phyloP scores from a whole-genome alignment of 2,329 filamentous ascomycete genomes.

The Xylaria sp. region DNA sequence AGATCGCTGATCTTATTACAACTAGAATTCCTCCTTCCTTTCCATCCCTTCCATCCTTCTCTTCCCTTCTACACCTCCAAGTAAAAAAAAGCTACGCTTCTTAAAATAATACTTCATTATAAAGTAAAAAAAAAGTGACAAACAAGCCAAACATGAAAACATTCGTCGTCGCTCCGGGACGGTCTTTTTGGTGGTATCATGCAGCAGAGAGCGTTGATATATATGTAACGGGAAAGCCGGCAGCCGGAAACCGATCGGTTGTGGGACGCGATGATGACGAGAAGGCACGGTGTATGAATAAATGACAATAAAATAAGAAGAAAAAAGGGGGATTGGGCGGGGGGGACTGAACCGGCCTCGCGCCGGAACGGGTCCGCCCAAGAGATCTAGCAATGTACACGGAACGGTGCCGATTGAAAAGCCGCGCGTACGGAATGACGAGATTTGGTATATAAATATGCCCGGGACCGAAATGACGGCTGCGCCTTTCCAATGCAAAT shows the following conservation, averaged over 20 bases:
- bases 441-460: constrained; percentile 18
- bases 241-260: neutral
- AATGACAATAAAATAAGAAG: neutral
- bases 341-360: neutral
- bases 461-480: constrained; percentile 21
- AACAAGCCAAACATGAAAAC: neutral
- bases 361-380: neutral
- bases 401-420: constrained; percentile 6
- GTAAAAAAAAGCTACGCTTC: too few species aligned
- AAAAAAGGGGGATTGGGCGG: too few species aligned
- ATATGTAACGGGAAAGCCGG: neutral
- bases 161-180: neutral
- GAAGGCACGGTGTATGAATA: neutral
- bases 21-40: neutral
- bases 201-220: neutral
- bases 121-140: too few species aligned
- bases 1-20: neutral
- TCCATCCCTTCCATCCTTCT: neutral
- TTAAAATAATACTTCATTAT: neutral
- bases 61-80: neutral
- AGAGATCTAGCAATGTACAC: constrained; percentile 21
- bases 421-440: constrained; percentile 13
- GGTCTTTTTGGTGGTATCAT: neutral
- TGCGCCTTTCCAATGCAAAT: constrained; percentile 33
- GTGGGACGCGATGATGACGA: neutral